A percentile compares a stretch with the other conserved stretches of the same genome.
Conservation (phyloP, 257 asterid species). For the Jacaranda mimosifolia region DNA sequence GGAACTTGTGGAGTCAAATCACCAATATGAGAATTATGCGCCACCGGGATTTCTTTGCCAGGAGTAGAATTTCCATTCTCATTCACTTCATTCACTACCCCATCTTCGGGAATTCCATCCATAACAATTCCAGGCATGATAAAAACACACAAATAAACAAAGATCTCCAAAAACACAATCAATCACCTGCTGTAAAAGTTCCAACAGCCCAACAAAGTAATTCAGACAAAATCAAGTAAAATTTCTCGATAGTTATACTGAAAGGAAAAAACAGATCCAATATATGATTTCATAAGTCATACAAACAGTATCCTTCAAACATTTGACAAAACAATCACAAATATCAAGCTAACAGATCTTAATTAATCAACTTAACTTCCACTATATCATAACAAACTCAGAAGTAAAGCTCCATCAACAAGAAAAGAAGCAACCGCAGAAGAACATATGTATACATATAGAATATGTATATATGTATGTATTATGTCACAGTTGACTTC, state of each 20-base stretch:
- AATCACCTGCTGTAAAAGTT: constrained; percentile 47
- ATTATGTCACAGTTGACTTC: too few species aligned
- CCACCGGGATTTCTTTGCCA: constrained; percentile 47
- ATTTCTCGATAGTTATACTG: not conserved
- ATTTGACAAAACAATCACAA: constrained; percentile 1
- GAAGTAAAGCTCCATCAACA: constrained; percentile 9
- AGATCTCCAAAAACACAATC: constrained; percentile 42
- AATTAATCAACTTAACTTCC: constrained; percentile 30
- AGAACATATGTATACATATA: not conserved
- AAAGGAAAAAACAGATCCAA: constrained; percentile 38
- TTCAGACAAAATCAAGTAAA: constrained; percentile 31
- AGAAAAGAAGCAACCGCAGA: constrained; percentile 15
- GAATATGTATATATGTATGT: too few species aligned
- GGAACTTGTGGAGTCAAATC: constrained; percentile 50
- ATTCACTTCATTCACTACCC: constrained; percentile 44
- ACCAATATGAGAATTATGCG: constrained; percentile 34
- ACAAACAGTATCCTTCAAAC: constrained; percentile 13
- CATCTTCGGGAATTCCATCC: constrained; percentile 68
- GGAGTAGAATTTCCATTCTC: constrained; percentile 53
- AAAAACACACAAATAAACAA: constrained; percentile 37
- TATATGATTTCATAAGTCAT: constrained; percentile 12
- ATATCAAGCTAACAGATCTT: constrained; percentile 45
- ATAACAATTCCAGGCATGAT: constrained; percentile 78
- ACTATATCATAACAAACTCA: constrained; percentile 27
- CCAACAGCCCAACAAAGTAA: constrained; percentile 10